Base-by-base conservation (phyloP, 2,329 filamentous ascomycete species). In the Westerdykella aurantiaca region DNA sequence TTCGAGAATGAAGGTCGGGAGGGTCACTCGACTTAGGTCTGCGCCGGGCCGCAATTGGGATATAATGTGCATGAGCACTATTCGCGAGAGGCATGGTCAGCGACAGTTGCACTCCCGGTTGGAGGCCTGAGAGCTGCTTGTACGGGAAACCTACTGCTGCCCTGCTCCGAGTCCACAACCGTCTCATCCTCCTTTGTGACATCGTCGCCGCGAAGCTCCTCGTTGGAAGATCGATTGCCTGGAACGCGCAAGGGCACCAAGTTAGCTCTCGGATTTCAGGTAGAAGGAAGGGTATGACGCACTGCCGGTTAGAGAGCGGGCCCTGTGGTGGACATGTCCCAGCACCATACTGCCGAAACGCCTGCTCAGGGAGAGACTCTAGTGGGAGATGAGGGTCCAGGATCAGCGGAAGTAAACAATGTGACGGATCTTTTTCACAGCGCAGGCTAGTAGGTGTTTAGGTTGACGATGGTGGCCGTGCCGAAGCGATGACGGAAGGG, bases 1-100 rank as follows among this genome's bases (percentile, higher is more conserved):
- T 69, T 98, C 93, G 57, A 98, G 81, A 61, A 98, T 98, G 68
- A 98, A 98, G 38, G 93, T 98, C 34, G 93, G 93, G 44, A 98
- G 76, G 31, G 93, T 91, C 50, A 98, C 90, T 57, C 91, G 82
- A 70, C 89, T 95, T 57, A 98, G 76, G 68, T 98, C 93, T 59
- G 93, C 93, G 53, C 93, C 93, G 11, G 93, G 93, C 50, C 93
- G 86, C 50, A 98, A 78, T 72, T 98, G 93, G 41, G 90, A 95
- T 64, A 98, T 97, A 70, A 98, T 95, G 71, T 97, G 91, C 47
- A 83, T 87, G 56, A 98, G 85, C 61, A 98, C 93, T 95, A 63
- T 43, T 34, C 5, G 18, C 10, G 25, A 18, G 35, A 13, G 11
- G 9, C 22, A 33, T 25, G 6, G 37, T 41, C 25, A 40, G 34